phyloP scores from a whole-genome alignment of 805 yeast genomes.

The Schwanniomyces pseudopolymorphus region DNA sequence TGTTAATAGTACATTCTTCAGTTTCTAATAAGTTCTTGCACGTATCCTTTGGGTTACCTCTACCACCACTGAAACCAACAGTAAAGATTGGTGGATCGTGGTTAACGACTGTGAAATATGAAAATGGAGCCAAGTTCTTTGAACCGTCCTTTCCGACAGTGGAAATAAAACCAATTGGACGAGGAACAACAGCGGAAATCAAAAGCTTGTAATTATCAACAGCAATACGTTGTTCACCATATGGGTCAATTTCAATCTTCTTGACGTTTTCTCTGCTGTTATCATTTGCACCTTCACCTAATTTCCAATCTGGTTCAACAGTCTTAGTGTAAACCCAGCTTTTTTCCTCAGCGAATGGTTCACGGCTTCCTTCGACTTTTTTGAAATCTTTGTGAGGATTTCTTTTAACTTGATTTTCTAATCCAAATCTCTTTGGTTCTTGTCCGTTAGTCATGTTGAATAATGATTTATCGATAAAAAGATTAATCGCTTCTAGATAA shows the following conservation, averaged over 20 bases:
- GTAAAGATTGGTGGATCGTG: constrained; percentile 60
- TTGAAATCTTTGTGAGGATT: constrained; percentile 14
- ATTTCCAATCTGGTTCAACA: constrained; percentile 37
- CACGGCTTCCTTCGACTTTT: constrained; percentile 1
- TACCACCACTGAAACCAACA: constrained; percentile 45
- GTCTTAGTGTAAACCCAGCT: constrained; percentile 18
- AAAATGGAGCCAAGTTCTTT: constrained; percentile 59
- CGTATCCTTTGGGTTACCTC: constrained; percentile 46
- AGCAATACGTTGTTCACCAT: constrained; percentile 36
- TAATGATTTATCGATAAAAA: neutral
- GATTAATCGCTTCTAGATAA: neutral
- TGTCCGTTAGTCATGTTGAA: neutral
- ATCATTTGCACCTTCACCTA: constrained; percentile 47
- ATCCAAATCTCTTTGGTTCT: constrained; percentile 9
- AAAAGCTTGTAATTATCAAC: constrained; percentile 50
- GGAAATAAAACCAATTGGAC: constrained; percentile 61
- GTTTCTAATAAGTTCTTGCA: constrained; percentile 48
- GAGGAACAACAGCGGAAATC: constrained; percentile 52
- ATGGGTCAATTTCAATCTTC: constrained; percentile 52
- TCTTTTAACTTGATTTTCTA: constrained; percentile 13
- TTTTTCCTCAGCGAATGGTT: constrained; percentile 1
- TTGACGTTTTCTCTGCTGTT: constrained; percentile 43
- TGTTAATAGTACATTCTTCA: constrained; percentile 53
- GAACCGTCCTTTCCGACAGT: constrained; percentile 44
- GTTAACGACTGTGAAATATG: constrained; percentile 48